A percentile compares a stretch with the other conserved stretches of the same genome.
Conservation (phyloP, 768 basidiomycete genomes). For the Xerocomellus amylosporus region DNA sequence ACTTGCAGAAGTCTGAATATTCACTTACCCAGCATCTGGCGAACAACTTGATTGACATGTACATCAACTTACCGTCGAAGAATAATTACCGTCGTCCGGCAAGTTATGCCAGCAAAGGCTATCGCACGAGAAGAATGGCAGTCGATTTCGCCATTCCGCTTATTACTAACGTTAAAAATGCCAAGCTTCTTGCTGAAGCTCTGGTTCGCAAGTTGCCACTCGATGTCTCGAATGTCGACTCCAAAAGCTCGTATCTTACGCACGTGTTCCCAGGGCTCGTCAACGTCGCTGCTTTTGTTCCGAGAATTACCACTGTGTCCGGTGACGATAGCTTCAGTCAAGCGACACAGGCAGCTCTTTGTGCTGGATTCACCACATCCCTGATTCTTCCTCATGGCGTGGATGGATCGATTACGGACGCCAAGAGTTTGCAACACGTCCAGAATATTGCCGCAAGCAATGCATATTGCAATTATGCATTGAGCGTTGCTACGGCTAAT, state of each 20-base stretch:
- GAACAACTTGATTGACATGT: slow-evolving; percentile 98
- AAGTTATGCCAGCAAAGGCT: slow-evolving; percentile 95
- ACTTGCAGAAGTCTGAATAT: slow-evolving; percentile 93
- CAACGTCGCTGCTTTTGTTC: slow-evolving; percentile 85
- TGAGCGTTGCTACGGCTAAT: slow-evolving; percentile 73
- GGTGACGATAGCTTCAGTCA: slow-evolving; percentile 53
- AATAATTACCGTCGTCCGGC: slow-evolving; percentile 97
- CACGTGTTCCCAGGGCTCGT: slow-evolving; percentile 90
- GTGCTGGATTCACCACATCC: slow-evolving; percentile 86
- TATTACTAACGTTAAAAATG: slow-evolving; percentile 98
- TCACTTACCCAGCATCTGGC: slow-evolving; percentile 95
- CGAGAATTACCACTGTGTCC: slow-evolving; percentile 54
- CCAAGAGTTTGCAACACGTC: slow-evolving; percentile 63
- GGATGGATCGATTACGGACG: slow-evolving; percentile 62
- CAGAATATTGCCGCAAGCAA: slow-evolving; percentile 58
- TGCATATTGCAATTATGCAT: slow-evolving; percentile 85
- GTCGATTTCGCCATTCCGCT: slow-evolving; percentile 97
- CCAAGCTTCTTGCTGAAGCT: slow-evolving; percentile 93
- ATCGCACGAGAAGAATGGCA: slow-evolving; percentile 95
- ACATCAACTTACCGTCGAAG: slow-evolving; percentile 98
- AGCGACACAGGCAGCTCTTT: slow-evolving; percentile 77
- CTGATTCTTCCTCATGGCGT: slow-evolving; percentile 74
- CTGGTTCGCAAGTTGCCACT: slow-evolving; percentile 86
- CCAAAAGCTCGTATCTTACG: slow-evolving; percentile 90
- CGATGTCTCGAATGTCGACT: slow-evolving; percentile 87